Base-by-base conservation (phyloP, 768 basidiomycete species). In the Termitomyces sp. region DNA sequence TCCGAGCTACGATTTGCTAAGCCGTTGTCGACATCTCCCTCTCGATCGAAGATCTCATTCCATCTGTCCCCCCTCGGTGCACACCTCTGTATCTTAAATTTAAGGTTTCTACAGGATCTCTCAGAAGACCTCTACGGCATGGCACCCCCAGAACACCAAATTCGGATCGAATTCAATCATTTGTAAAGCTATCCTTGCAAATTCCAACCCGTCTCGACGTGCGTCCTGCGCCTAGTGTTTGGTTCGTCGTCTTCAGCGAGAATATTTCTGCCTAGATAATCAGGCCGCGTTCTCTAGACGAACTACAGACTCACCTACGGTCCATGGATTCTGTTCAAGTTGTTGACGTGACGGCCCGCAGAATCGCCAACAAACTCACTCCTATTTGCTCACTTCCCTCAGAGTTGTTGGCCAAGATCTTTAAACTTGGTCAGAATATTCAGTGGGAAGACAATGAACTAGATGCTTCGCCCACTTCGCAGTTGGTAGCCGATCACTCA, bases 401-500 rank as follows among this genome's bases (percentile, higher is more conserved):
- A 15, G 75, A 77, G 51, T 42, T 77, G 24, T 56, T 75, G 28
- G 69, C 71, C 3, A 37, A 51, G 22, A 69, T 77, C 37, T 74
- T 78, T 54, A 61, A 67, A 59, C 53, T 62, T 13, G 70, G 69
- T 13, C 69, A 73, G 49, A 56, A 31, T 4, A 4, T 36, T 42
- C 57, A 62, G 22, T 45, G 22, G 28, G 57, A 60, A 15, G 59
- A 62, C n/a, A 42, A 39, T 15, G 60, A 68, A 26, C 10, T 34
- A 20, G 53, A 51, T n/a, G 57, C n/a, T 29, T 26, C 34, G 5
- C n/a, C 44, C 5, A 33, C 18, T 41, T 22, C 24, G 10, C 36
- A 4, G 12, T 7, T n/a, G 9, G 26, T 12, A 26, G 5, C 16
- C 12, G 15, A 39, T 13, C 46, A 59, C 10, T 65, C 73, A 3